These are phyloP conservation scores for Aegilops longissima DNA, from an alignment of 176 grass and related monocot species.

Conservation along the genomic window DNA sequence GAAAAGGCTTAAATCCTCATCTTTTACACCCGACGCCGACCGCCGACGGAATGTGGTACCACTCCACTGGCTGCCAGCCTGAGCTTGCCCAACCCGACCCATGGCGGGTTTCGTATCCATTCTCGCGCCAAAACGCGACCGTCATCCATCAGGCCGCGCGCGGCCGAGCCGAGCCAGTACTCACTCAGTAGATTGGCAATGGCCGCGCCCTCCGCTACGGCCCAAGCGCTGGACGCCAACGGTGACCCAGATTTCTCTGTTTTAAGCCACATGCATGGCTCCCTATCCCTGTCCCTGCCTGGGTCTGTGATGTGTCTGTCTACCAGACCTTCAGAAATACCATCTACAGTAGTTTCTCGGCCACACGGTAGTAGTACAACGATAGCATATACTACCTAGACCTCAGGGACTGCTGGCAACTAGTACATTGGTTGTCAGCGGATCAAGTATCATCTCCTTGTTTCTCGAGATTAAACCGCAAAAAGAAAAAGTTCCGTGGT, in stretches of 20 bases:
- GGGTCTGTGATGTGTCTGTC: background rate
- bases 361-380: background rate
- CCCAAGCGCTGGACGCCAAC: background rate
- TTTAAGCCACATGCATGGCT: too few species aligned
- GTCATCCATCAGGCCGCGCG: too few species aligned
- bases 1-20: background rate
- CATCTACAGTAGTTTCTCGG: too few species aligned
- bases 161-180: too few species aligned
- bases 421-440: too few species aligned
- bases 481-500: too few species aligned
- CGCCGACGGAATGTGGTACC: background rate
- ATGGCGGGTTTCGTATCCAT: background rate
- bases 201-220: background rate
- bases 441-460: too few species aligned
- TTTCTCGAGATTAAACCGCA: too few species aligned
- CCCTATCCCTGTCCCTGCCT: background rate
- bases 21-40: background rate
- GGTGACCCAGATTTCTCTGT: background rate
- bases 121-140: constrained; percentile 11
- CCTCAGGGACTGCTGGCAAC: background rate
- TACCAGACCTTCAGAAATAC: background rate
- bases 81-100: background rate
- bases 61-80: background rate
- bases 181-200: background rate
- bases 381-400: background rate